These are phyloP conservation scores for Calocera viscosa DNA, from an alignment of 768 basidiomycete genomes.

Conservation along the genomic window DNA sequence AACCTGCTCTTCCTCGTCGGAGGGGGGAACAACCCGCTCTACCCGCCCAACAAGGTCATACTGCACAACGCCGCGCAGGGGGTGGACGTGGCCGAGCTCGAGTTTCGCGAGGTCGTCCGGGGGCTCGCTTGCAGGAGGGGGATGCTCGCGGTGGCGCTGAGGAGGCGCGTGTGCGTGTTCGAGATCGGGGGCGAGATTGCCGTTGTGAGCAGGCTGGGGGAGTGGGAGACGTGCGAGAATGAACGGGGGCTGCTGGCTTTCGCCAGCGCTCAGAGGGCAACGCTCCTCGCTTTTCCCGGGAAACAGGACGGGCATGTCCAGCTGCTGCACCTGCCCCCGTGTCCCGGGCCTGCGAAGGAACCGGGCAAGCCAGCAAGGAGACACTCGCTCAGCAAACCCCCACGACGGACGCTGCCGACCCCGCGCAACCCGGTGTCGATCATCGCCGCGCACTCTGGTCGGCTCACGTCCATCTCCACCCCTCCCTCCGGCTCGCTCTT, in stretches of 20 bases:
- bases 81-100: conserved; percentile 74
- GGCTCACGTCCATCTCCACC: conserved; percentile 63
- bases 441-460: conserved; percentile 69
- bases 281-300: conserved; percentile 74
- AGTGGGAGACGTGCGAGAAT: conserved; percentile 85
- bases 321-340: conserved; percentile 71
- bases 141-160: conserved; percentile 72
- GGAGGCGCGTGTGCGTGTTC: conserved; percentile 67
- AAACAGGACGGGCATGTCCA: conserved; percentile 82
- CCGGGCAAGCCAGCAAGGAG: conserved; percentile 16
- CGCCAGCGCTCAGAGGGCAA: conserved; percentile 63
- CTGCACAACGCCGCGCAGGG: conserved; percentile 73
- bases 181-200: conserved; percentile 47
- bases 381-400: neutral
- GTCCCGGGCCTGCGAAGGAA: conserved; percentile 38
- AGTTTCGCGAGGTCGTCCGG: conserved; percentile 73
- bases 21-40: conserved; percentile 75
- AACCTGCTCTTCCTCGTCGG: conserved; percentile 78
- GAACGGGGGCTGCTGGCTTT: conserved; percentile 67
- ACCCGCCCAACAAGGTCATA: conserved; percentile 84
- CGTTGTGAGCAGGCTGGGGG: conserved; percentile 40
- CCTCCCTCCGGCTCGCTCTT: conserved; percentile 67
- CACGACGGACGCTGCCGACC: conserved; percentile 30
- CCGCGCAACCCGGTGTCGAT: conserved; percentile 61
- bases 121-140: conserved; percentile 69